Evolutionary conservation across 2,329 filamentous ascomycete genomes (phyloP).

Genomic region (Aschersonia sp.): DNA sequence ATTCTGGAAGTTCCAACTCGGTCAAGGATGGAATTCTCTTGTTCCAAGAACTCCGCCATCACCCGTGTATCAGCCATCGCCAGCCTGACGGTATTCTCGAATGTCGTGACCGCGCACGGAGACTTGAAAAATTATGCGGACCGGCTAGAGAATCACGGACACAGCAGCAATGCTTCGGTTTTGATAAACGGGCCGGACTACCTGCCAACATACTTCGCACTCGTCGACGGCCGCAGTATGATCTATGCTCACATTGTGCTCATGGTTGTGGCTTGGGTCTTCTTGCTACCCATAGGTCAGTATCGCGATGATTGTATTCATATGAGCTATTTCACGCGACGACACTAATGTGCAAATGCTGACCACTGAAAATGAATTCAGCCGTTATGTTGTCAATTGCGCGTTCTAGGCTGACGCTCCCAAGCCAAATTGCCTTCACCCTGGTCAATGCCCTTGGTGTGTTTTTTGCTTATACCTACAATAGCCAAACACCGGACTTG

Average conservation of each 20-base stretch:
- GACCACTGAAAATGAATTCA: constrained; percentile 18
- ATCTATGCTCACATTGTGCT: constrained; percentile 58
- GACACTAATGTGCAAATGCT: background rate
- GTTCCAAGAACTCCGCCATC: background rate
- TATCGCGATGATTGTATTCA: constrained; percentile 4
- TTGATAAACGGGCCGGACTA: constrained; percentile 9
- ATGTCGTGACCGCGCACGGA: background rate
- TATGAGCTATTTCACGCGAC: background rate
- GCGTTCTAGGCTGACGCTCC: constrained; percentile 58
- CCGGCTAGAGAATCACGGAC: background rate
- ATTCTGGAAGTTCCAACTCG: too few relatives aligned
- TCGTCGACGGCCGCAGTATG: constrained; percentile 33
- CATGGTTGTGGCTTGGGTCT: constrained; percentile 59
- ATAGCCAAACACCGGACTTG: constrained; percentile 67
- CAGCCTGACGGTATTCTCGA: background rate
- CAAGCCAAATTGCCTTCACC: constrained; percentile 54
- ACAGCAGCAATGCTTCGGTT: background rate
- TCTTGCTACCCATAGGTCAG: constrained; percentile 59
- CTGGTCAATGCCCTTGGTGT: constrained; percentile 49
- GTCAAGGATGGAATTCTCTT: too few relatives aligned
- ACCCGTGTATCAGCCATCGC: background rate
- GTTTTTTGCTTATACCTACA: constrained; percentile 56
- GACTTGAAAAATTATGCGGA: background rate
- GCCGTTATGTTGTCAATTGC: constrained; percentile 78
- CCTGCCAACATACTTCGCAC: constrained; percentile 43